Conservation (phyloP, 2,329 filamentous ascomycete species). For the Domatiomyces catenatus region DNA sequence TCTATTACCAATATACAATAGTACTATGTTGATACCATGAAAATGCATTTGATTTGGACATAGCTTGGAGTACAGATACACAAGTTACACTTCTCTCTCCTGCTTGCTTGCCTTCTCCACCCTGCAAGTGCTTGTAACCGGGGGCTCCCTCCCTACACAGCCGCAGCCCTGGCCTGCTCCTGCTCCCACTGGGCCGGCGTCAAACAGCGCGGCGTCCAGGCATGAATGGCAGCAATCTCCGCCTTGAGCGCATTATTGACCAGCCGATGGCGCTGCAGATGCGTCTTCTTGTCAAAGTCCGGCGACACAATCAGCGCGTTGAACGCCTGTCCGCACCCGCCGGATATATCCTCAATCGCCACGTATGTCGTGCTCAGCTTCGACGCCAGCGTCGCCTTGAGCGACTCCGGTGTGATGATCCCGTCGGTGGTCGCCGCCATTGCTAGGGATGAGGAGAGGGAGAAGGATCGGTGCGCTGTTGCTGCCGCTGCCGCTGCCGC, state of each 20-base stretch:
- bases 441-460: conserved; percentile 13
- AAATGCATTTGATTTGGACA: too few relatives aligned
- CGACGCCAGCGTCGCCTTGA: conserved; percentile 53
- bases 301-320: conserved; percentile 56
- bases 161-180: conserved; percentile 31
- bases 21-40: too few relatives aligned
- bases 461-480: neutral
- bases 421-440: conserved; percentile 21
- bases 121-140: too few relatives aligned
- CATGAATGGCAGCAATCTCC: conserved; percentile 82
- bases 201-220: conserved; percentile 88
- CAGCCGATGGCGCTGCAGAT: conserved; percentile 69
- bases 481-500: too few relatives aligned
- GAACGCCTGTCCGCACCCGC: conserved; percentile 56
- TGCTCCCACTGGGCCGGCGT: conserved; percentile 80
- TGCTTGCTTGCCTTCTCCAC: too few relatives aligned
- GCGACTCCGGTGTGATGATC: conserved; percentile 55
- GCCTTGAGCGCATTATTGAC: conserved; percentile 71
- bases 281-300: conserved; percentile 54
- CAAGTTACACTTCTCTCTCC: neutral
- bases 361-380: conserved; percentile 63
- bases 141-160: too few relatives aligned
- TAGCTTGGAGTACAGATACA: too few relatives aligned
- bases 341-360: conserved; percentile 82
- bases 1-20: too few relatives aligned